A percentile compares a stretch with the other conserved stretches of the same genome.
Evolutionary conservation across 1,284 basidiomycete genomes (phyloP).

Genomic region (Ganoderma multipileum): DNA sequence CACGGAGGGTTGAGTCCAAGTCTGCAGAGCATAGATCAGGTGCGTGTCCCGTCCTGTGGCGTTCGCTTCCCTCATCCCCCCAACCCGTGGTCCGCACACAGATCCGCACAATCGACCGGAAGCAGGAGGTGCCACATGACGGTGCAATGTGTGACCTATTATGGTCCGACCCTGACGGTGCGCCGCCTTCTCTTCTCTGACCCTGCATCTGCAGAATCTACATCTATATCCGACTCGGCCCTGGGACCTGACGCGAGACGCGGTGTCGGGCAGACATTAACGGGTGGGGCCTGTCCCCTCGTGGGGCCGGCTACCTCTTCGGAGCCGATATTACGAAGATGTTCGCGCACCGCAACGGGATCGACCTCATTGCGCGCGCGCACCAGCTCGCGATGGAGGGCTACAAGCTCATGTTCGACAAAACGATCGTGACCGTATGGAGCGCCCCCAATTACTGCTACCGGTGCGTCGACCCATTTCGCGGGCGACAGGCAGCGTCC

Average conservation of each 20-base stretch:
- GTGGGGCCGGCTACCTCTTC: slow-evolving; percentile 96
- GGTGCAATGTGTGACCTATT: slow-evolving; percentile 98
- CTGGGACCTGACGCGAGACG: neutral
- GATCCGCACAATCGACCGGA: slow-evolving; percentile 95
- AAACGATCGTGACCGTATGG: slow-evolving; percentile 97
- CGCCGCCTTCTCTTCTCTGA: slow-evolving; percentile 15
- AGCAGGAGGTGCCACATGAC: slow-evolving; percentile 99
- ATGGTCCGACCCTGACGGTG: slow-evolving; percentile 99
- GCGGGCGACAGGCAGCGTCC: neutral
- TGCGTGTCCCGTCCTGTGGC: slow-evolving; percentile 41
- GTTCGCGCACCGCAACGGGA: slow-evolving; percentile 91
- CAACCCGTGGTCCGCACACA: slow-evolving; percentile 49
- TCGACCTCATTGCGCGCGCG: slow-evolving; percentile 95
- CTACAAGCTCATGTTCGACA: slow-evolving; percentile 98
- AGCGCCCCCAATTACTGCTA: slow-evolving; percentile 99
- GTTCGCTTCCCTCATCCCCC: neutral
- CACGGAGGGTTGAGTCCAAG: slow-evolving; percentile 95
- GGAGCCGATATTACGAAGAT: slow-evolving; percentile 91
- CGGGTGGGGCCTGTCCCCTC: slow-evolving; percentile 96
- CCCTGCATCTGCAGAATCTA: slow-evolving; percentile 1
- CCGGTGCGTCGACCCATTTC: slow-evolving; percentile 59
- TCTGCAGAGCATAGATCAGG: slow-evolving; percentile 86
- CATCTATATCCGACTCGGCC: neutral
- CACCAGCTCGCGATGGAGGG: slow-evolving; percentile 99
- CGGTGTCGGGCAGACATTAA: slow-evolving; percentile 67